phyloP scores from a whole-genome alignment of 352 stramenopile species.

The Phytophthora pseudosyringae region DNA sequence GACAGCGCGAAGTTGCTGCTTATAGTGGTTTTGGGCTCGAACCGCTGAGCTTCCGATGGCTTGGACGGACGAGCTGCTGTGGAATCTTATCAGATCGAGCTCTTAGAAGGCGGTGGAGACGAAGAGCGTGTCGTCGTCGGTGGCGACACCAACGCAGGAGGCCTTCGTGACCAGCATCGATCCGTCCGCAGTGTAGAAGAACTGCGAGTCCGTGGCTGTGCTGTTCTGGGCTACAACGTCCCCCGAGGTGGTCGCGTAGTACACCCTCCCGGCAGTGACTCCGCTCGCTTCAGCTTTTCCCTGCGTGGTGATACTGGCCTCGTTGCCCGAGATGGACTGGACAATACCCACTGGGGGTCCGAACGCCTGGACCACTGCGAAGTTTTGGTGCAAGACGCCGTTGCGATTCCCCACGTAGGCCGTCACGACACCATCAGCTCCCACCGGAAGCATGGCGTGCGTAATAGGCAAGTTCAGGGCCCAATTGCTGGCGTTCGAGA shows the following conservation, averaged over 20 bases:
- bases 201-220: slow-evolving; percentile 37
- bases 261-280: slow-evolving; percentile 38
- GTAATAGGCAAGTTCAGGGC: slow-evolving; percentile 35
- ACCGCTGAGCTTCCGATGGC: slow-evolving; percentile 31
- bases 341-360: slow-evolving; percentile 55
- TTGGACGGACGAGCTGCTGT: slow-evolving; percentile 12
- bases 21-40: slow-evolving; percentile 21
- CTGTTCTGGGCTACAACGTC: slow-evolving; percentile 32
- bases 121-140: slow-evolving; percentile 61
- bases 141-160: slow-evolving; percentile 60
- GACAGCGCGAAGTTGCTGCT: slow-evolving; percentile 20
- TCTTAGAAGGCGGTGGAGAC: slow-evolving; percentile 55
- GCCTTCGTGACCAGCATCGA: slow-evolving; percentile 56
- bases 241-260: slow-evolving; percentile 71
- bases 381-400: slow-evolving; percentile 39
- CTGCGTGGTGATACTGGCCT: slow-evolving; percentile 35
- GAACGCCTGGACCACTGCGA: slow-evolving; percentile 57
- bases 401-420: slow-evolving; percentile 54
- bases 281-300: slow-evolving; percentile 24
- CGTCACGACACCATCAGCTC: slow-evolving; percentile 51
- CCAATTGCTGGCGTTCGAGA: slow-evolving; percentile 3
- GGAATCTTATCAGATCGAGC: not conserved
- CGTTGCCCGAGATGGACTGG: slow-evolving; percentile 34
- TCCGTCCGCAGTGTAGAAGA: slow-evolving; percentile 39
- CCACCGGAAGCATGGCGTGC: slow-evolving; percentile 50